Base-by-base conservation (phyloP, 257 asterid genomes). In the Echium plantagineum region DNA sequence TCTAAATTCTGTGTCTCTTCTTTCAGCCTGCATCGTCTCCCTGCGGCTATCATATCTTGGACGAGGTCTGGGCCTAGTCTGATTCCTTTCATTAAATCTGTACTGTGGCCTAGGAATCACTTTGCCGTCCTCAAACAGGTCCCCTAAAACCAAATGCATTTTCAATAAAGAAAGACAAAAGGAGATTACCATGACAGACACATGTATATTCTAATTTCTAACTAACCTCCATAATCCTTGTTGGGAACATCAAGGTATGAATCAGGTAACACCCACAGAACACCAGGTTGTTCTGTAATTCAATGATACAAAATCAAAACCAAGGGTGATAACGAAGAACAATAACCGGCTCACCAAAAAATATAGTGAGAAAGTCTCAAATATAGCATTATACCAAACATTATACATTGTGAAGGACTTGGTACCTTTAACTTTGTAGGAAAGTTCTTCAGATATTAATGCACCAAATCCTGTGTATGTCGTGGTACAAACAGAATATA, bases 401-500 rank as follows among this genome's bases (percentile, higher is more conserved):
- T 18, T 17, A 6, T 47, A 20, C 22, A 60, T 5, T 10, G 67
- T 57, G 60, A 31, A 58, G 57, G 42, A 62, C 47, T 19, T 15
- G 21, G 22, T 78, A 87, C 98, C 96, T 90, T 90, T 85, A 59
- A 88, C 78, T 84, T 91, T 85, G 80, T 77, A 80, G 2, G 95
- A 88, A 38, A 82, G 85, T 78, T 91, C 98, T 72, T 91, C 96
- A 1, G 94, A 77, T 53, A 91, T 83, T 73, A 88, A 64, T 63
- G 86, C 95, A 59, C 96, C 95, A 66, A 91, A 91, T 20, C 96
- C 96, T 24, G 94, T 83, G 55, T 88, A 88, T 0, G 94, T 85
- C 10, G 90, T 64, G 1, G 98, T 83, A 65, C 85, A 88, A 71
- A 91, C 96, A 51, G 94, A 83, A 60, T 91, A 91, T 52, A 88